Conservation (phyloP, 768 basidiomycete genomes). For the Lactarius sanguifluus region DNA sequence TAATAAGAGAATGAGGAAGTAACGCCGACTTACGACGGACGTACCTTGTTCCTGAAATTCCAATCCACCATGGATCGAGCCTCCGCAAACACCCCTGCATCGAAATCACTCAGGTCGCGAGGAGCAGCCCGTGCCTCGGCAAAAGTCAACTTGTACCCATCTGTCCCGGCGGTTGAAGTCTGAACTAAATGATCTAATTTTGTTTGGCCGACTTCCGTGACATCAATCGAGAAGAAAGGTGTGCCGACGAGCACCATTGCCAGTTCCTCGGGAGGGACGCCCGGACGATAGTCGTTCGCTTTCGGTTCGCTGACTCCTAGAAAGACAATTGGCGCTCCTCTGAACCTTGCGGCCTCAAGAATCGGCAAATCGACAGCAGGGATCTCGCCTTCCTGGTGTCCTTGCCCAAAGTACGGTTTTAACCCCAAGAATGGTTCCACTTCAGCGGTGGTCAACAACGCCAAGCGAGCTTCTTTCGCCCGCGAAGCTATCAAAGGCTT, state of each 20-base stretch:
- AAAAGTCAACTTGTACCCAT: conserved; percentile 52
- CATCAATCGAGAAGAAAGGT: conserved; percentile 83
- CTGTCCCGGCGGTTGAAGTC: conserved; percentile 38
- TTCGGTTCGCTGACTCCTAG: conserved; percentile 72
- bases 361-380: conserved; percentile 33
- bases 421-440: conserved; percentile 65
- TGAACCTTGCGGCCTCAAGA: conserved; percentile 59
- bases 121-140: conserved; percentile 62
- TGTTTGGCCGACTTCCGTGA: conserved; percentile 51
- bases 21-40: conserved; percentile 29
- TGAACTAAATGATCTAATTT: conserved; percentile 46
- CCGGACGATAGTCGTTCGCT: conserved; percentile 42
- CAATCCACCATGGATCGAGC: conserved; percentile 87
- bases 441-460: conserved; percentile 58
- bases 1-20: conserved; percentile 4
- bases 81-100: conserved; percentile 73
- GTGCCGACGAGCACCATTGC: conserved; percentile 69
- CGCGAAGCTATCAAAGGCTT: conserved; percentile 58
- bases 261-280: conserved; percentile 57
- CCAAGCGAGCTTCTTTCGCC: conserved; percentile 42
- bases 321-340: conserved; percentile 65
- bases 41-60: conserved; percentile 85
- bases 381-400: conserved; percentile 43
- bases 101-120: conserved; percentile 56
- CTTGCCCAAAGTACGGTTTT: conserved; percentile 72